Percentiles rank a stretch among this genome's conserved stretches.
Evolutionary conservation across 805 yeast genomes (phyloP).

Genomic region (Kurtzmaniella fragi): DNA sequence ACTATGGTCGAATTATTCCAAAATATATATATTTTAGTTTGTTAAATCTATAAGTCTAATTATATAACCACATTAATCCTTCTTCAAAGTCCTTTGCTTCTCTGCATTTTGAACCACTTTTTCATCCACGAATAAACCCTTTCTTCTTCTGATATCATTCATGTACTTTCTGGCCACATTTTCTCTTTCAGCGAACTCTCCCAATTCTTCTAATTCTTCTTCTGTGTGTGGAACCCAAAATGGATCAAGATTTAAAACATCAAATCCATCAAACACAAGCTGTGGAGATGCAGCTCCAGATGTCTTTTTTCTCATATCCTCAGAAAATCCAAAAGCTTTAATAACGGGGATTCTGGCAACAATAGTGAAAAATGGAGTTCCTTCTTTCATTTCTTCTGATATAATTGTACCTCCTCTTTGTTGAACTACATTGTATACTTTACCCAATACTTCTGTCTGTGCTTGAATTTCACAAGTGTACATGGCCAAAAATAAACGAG

Average conservation of each 20-base stretch:
- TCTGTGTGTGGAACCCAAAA: conserved; percentile 99
- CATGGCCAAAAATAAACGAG: conserved; percentile 87
- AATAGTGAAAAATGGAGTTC: conserved; percentile 92
- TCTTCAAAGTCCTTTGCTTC: conserved; percentile 84
- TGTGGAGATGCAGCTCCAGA: conserved; percentile 98
- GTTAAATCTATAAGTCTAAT: neutral
- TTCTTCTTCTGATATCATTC: conserved; percentile 74
- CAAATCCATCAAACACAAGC: conserved; percentile 83
- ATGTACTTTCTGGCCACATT: conserved; percentile 85
- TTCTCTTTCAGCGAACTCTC: conserved; percentile 88
- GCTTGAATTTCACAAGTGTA: conserved; percentile 95
- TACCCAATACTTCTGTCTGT: conserved; percentile 88
- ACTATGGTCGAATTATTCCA: too few species aligned
- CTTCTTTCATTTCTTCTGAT: conserved; percentile 95
- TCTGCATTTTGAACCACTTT: conserved; percentile 90
- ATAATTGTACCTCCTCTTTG: conserved; percentile 78
- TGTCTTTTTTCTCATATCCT: conserved; percentile 86
- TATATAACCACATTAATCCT: conserved; percentile 35
- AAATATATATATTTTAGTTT: too few species aligned
- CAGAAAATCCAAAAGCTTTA: conserved; percentile 95
- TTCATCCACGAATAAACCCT: conserved; percentile 86
- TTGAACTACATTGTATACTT: conserved; percentile 91
- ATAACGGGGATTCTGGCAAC: conserved; percentile 85
- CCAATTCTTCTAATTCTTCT: conserved; percentile 89
- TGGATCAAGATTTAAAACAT: conserved; percentile 85